Conservation (phyloP, 352 stramenopile species). For the Pythium periplocum region DNA sequence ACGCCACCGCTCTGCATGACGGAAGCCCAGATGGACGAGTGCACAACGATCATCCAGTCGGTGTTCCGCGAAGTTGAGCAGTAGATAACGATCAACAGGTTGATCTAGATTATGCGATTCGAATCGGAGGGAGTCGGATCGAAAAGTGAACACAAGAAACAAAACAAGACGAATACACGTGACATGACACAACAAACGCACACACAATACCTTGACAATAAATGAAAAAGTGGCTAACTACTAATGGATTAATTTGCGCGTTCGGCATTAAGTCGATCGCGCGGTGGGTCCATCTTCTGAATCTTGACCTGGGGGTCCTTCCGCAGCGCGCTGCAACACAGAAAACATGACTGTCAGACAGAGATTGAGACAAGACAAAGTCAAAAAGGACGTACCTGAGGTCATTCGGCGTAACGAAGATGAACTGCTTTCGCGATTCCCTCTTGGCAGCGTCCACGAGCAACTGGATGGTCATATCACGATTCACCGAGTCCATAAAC, state of each 20-base stretch:
- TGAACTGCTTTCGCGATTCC: conserved; percentile 79
- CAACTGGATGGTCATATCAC: conserved; percentile 93
- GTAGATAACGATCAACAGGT: conserved; percentile 20
- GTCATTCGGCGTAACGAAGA: conserved; percentile 86
- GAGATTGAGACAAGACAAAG: conserved; percentile 2
- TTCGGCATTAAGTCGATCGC: conserved; percentile 66
- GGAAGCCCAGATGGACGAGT: conserved; percentile 91
- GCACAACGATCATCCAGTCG: conserved; percentile 79
- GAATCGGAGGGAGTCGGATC: too few relatives aligned
- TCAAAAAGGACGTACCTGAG: conserved; percentile 50
- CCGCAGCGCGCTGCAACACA: conserved; percentile 43
- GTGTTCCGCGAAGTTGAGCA: conserved; percentile 56
- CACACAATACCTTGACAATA: too few relatives aligned
- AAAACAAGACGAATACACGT: too few relatives aligned
- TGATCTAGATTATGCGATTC: too few relatives aligned
- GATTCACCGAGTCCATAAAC: conserved; percentile 97
- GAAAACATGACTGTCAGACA: conserved; percentile 5
- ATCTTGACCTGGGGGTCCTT: conserved; percentile 81
- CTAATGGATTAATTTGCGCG: background rate
- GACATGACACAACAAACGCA: too few relatives aligned
- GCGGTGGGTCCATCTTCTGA: conserved; percentile 84
- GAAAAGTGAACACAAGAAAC: too few relatives aligned
- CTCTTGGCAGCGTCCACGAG: conserved; percentile 87
- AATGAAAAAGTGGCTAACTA: too few relatives aligned
- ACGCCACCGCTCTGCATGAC: conserved; percentile 95